Evolutionary conservation across 768 basidiomycete species (phyloP).

Genomic region (Rhodotorula kratochvilovae): DNA sequence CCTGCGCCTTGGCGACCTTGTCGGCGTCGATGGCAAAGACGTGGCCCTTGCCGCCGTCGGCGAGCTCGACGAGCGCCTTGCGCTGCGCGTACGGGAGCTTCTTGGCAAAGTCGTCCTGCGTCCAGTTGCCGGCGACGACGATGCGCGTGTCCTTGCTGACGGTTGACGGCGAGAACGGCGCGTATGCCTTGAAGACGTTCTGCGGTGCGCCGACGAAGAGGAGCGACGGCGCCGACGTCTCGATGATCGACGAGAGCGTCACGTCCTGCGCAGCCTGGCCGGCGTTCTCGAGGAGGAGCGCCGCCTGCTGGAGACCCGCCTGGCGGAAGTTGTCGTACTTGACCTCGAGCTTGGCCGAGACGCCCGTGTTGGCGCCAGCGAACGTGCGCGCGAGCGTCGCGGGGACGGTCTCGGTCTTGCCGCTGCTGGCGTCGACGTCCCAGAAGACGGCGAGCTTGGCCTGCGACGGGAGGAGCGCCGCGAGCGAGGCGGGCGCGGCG

Average conservation of each 20-base stretch:
- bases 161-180: constrained; percentile 61
- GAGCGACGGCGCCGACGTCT: constrained; percentile 57
- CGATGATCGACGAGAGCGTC: constrained; percentile 31
- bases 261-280: constrained; percentile 50
- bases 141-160: constrained; percentile 66
- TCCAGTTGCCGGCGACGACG: constrained; percentile 71
- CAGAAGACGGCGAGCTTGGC: constrained; percentile 48
- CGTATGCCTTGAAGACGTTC: constrained; percentile 69
- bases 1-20: constrained; percentile 37
- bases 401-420: constrained; percentile 37
- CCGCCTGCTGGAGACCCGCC: constrained; percentile 65
- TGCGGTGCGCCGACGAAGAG: constrained; percentile 69
- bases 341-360: constrained; percentile 61
- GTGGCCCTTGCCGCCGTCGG: constrained; percentile 58
- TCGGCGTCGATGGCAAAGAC: constrained; percentile 55
- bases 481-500: constrained; percentile 51
- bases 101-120: constrained; percentile 63
- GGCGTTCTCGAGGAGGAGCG: constrained; percentile 59
- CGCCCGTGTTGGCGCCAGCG: constrained; percentile 51
- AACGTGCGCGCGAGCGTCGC: constrained; percentile 54
- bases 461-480: constrained; percentile 48
- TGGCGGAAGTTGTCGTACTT: constrained; percentile 72
- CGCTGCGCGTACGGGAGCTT: constrained; percentile 59
- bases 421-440: constrained; percentile 39
- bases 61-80: constrained; percentile 48